These are phyloP conservation scores for Trichoderma gamsii DNA, from an alignment of 495 filamentous ascomycete species.

Conservation along the genomic window DNA sequence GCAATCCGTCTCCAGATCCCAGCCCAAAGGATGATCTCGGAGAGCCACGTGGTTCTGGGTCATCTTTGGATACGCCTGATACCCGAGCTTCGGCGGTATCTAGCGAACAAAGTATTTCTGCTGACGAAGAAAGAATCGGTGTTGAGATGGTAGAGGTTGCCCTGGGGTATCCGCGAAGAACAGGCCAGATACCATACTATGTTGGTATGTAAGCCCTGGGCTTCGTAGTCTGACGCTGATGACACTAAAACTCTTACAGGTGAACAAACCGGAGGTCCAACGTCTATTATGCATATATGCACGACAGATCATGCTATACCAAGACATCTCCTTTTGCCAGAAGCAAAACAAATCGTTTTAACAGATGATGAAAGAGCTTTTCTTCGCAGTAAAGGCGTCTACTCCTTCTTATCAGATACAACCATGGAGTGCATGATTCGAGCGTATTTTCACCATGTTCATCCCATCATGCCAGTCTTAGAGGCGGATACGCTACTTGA, in stretches of 20 bases:
- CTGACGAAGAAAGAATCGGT: neutral
- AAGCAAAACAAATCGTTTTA: neutral
- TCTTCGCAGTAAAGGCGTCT: constrained; percentile 6
- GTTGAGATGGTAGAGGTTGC: neutral
- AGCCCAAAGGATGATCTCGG: neutral
- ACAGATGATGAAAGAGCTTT: neutral
- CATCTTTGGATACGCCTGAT: neutral
- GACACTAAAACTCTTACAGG: neutral
- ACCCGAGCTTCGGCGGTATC: neutral
- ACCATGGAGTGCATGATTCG: neutral
- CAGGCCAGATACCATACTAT: neutral
- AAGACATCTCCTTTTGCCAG: constrained; percentile 6
- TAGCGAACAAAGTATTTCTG: neutral
- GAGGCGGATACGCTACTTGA: neutral
- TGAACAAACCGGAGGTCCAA: neutral
- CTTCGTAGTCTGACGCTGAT: neutral
- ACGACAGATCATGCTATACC: neutral
- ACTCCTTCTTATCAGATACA: neutral
- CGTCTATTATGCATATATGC: constrained; percentile 4
- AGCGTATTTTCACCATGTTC: constrained; percentile 3
- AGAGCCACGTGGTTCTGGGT: neutral
- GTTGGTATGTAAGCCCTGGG: neutral
- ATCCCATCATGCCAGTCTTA: neutral
- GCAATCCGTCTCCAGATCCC: neutral
- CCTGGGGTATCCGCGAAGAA: neutral